phyloP scores from a whole-genome alignment of 202 grass and related monocot genomes.

The Panicum virgatum region DNA sequence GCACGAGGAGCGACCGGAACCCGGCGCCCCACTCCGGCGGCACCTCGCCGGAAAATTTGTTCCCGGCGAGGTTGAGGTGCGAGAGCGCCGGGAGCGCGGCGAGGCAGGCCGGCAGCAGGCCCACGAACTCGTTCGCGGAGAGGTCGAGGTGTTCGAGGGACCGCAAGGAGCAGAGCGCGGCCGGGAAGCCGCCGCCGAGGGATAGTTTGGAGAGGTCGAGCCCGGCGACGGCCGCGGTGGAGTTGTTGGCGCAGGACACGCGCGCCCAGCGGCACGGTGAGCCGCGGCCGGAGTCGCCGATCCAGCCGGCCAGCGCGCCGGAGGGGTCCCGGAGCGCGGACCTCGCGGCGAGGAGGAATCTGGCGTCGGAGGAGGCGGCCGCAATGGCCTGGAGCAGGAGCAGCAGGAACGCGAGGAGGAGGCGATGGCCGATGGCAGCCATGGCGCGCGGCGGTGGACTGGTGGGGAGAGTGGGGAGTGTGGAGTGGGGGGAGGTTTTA shows the following conservation, averaged over 20 bases:
- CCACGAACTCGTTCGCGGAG: slow-evolving; percentile 49
- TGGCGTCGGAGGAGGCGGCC: slow-evolving; percentile 30
- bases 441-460: slow-evolving; percentile 21
- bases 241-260: slow-evolving; percentile 46
- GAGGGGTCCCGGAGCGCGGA: slow-evolving; percentile 41
- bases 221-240: slow-evolving; percentile 15
- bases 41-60: slow-evolving; percentile 59
- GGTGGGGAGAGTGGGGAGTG: slow-evolving; percentile 30
- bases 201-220: slow-evolving; percentile 38
- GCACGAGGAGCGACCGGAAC: slow-evolving; percentile 36
- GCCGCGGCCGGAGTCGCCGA: not conserved
- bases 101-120: slow-evolving; percentile 51
- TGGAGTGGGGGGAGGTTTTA: slow-evolving; percentile 27
- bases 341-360: slow-evolving; percentile 49
- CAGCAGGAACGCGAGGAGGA: slow-evolving; percentile 30
- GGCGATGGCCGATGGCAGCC: not conserved
- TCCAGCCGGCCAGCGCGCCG: slow-evolving; percentile 49
- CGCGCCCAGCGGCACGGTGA: slow-evolving; percentile 62
- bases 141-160: slow-evolving; percentile 63
- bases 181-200: slow-evolving; percentile 56
- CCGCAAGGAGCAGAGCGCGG: slow-evolving; percentile 45
- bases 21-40: slow-evolving; percentile 47
- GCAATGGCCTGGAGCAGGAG: slow-evolving; percentile 11
- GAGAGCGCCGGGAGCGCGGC: slow-evolving; percentile 26
- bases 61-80: slow-evolving; percentile 50